phyloP scores from a whole-genome alignment of 2,329 filamentous ascomycete genomes.

The Colletotrichum eremochloae region DNA sequence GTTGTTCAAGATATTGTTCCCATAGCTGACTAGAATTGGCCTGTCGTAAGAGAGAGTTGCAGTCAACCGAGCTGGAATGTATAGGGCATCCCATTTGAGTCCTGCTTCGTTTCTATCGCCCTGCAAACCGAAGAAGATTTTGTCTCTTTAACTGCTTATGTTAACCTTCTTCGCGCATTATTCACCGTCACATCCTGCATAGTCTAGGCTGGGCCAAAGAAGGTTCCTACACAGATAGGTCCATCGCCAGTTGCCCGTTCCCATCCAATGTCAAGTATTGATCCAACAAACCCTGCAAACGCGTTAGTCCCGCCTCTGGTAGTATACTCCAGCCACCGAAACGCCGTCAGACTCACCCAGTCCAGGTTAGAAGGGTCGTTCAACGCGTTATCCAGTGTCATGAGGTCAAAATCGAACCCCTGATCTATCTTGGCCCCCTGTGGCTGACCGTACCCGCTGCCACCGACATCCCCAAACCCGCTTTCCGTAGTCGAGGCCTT shows the following conservation, averaged over 20 bases:
- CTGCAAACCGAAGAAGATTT: neutral
- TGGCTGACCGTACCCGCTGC: neutral
- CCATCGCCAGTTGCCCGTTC: constrained; percentile 21
- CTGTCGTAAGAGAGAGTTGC: neutral
- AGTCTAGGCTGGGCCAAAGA: neutral
- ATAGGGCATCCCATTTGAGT: too few relatives aligned
- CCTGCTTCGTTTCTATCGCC: neutral
- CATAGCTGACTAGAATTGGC: neutral
- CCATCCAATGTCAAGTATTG: constrained; percentile 45
- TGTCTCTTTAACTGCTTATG: neutral
- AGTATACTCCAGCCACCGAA: neutral
- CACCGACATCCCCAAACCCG: constrained; percentile 1
- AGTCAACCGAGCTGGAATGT: neutral
- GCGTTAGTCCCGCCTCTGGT: neutral
- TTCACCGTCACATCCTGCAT: neutral
- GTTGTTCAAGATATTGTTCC: too few relatives aligned
- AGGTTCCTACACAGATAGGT: neutral
- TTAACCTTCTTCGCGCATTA: neutral
- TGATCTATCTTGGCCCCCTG: constrained; percentile 34
- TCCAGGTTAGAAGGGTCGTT: constrained; percentile 52
- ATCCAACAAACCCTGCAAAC: constrained; percentile 47
- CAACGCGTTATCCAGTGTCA: constrained; percentile 55
- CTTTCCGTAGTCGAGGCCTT: neutral
- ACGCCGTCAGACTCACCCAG: constrained; percentile 52
- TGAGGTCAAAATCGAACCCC: constrained; percentile 50